Evolutionary conservation across 805 yeast species (phyloP).

Genomic region (Candida fluviatilis): DNA sequence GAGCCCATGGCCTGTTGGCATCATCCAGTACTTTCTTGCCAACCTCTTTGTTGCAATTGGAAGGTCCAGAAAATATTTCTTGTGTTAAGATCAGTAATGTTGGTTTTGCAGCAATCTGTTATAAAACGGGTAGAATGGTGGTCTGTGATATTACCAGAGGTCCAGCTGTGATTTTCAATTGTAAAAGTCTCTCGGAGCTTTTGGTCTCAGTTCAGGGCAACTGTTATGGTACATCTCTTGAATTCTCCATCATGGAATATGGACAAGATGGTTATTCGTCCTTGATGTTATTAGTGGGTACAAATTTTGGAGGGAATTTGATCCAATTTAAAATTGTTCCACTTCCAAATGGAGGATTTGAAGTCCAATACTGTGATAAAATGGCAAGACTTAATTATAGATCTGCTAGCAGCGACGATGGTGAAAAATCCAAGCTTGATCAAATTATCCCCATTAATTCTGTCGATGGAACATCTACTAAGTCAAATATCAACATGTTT

Average conservation of each 20-base stretch:
- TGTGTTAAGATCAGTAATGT: conserved; percentile 65
- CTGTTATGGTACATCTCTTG: conserved; percentile 52
- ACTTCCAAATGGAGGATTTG: conserved; percentile 54
- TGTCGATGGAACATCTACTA: conserved; percentile 58
- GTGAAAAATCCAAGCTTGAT: conserved; percentile 50
- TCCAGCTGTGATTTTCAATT: conserved; percentile 59
- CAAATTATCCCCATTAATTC: conserved; percentile 56
- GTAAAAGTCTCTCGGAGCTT: conserved; percentile 21
- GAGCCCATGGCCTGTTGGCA: conserved; percentile 44
- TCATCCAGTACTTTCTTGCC: conserved; percentile 33
- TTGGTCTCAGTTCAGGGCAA: conserved; percentile 28
- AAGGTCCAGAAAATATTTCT: conserved; percentile 46
- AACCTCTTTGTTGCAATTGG: conserved; percentile 21
- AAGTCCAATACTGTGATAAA: conserved; percentile 47
- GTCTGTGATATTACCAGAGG: conserved; percentile 73
- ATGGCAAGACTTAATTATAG: conserved; percentile 34
- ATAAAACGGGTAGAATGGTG: conserved; percentile 66
- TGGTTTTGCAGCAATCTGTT: conserved; percentile 83
- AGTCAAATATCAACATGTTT: conserved; percentile 58
- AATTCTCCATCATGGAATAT: conserved; percentile 68
- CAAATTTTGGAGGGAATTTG: conserved; percentile 66
- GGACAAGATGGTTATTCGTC: conserved; percentile 69
- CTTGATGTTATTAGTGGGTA: conserved; percentile 72
- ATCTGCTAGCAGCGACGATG: conserved; percentile 28
- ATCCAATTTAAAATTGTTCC: conserved; percentile 65